These are phyloP conservation scores for Mrakia gelida DNA, from an alignment of 768 basidiomycete genomes.

Conservation along the genomic window DNA sequence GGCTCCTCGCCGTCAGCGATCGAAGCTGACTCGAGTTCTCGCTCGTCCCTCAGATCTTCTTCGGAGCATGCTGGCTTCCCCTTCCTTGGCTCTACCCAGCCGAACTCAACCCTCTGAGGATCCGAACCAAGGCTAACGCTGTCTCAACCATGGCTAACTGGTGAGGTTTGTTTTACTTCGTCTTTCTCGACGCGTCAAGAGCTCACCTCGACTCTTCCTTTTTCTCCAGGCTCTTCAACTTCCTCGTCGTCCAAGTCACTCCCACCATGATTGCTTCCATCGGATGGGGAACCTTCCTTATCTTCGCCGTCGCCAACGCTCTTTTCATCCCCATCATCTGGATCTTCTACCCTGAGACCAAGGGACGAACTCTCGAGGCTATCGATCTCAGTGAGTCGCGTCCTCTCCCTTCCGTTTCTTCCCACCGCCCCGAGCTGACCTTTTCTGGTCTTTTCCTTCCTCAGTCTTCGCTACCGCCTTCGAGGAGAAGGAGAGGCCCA, in stretches of 20 bases:
- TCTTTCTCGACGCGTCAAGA: not conserved
- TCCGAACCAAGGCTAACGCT: conserved; percentile 49
- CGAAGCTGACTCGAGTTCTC: not conserved
- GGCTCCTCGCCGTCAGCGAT: no score
- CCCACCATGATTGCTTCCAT: conserved; percentile 43
- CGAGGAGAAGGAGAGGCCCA: conserved; percentile 42
- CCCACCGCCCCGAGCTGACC: no score
- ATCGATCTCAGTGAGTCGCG: conserved; percentile 41
- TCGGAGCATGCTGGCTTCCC: conserved; percentile 41
- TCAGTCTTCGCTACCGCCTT: conserved; percentile 47
- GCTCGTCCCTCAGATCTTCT: conserved; percentile 28
- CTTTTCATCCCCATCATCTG: conserved; percentile 43
- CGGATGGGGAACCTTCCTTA: conserved; percentile 41
- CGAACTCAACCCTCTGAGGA: conserved; percentile 49
- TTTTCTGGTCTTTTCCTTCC: no score
- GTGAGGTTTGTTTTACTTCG: not conserved
- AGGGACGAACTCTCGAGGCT: conserved; percentile 46
- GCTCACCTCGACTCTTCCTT: not conserved
- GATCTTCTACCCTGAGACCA: conserved; percentile 38
- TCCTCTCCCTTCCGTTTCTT: no score
- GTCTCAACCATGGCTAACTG: conserved; percentile 37
- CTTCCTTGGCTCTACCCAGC: conserved; percentile 52
- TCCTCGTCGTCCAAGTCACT: conserved; percentile 48
- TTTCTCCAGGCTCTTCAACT: conserved; percentile 46
- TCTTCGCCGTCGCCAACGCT: conserved; percentile 45